Evolutionary conservation across 2,329 filamentous ascomycete genomes (phyloP).

Genomic region (Bimuria novae-zelandiae): DNA sequence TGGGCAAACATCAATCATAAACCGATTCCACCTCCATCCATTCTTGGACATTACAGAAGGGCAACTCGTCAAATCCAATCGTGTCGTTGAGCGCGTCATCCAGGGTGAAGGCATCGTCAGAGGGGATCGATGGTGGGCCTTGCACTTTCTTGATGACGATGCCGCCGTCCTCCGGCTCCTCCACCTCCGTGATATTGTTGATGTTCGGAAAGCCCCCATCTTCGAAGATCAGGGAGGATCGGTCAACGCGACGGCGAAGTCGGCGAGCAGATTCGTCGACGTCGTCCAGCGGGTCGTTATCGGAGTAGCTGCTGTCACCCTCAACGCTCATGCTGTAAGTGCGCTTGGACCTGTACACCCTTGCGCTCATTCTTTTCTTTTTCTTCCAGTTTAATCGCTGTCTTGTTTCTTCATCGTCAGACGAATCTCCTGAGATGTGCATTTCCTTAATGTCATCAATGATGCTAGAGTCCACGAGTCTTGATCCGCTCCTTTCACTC

Average conservation of each 20-base stretch:
- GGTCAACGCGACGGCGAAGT: slow-evolving; percentile 48
- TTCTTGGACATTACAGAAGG: slow-evolving; percentile 41
- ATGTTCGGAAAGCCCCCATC: slow-evolving; percentile 45
- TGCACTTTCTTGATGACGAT: slow-evolving; percentile 34
- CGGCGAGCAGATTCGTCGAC: slow-evolving; percentile 46
- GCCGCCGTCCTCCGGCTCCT: slow-evolving; percentile 41
- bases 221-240: slow-evolving; percentile 46
- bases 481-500: slow-evolving; percentile 38
- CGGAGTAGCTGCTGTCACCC: slow-evolving; percentile 50
- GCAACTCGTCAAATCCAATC: slow-evolving; percentile 44
- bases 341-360: slow-evolving; percentile 49
- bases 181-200: slow-evolving; percentile 44
- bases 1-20: slow-evolving; percentile 2
- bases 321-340: slow-evolving; percentile 52
- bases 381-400: slow-evolving; percentile 38
- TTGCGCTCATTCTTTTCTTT: slow-evolving; percentile 49
- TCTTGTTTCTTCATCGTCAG: slow-evolving; percentile 40
- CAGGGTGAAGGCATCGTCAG: slow-evolving; percentile 45
- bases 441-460: slow-evolving; percentile 41
- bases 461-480: slow-evolving; percentile 37
- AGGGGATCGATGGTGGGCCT: slow-evolving; percentile 45
- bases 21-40: slow-evolving; percentile 22
- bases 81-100: slow-evolving; percentile 46
- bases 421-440: slow-evolving; percentile 39
- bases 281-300: slow-evolving; percentile 49